Evolutionary conservation across 1,284 basidiomycete species (phyloP).

Genomic region (Melampsora abietis-canadensis): DNA sequence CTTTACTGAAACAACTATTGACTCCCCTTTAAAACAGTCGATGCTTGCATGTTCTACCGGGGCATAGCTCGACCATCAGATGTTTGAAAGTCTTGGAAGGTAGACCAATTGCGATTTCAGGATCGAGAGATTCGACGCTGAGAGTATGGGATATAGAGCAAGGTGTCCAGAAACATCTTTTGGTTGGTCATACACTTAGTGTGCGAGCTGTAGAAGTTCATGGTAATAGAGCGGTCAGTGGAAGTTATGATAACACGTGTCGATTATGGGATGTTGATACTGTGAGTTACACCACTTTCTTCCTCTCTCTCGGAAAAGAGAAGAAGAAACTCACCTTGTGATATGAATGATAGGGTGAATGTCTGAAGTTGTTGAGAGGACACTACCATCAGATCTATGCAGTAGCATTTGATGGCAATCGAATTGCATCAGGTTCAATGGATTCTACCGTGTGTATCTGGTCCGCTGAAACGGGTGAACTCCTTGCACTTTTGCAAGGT

Average conservation of each 20-base stretch:
- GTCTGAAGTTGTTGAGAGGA: slow-evolving; percentile 77
- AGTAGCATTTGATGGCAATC: slow-evolving; percentile 82
- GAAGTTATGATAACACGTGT: slow-evolving; percentile 82
- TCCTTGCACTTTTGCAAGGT: slow-evolving; percentile 80
- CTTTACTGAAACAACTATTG: neutral
- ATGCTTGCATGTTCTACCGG: slow-evolving; percentile 74
- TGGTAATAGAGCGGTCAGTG: slow-evolving; percentile 75
- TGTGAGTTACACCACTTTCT: slow-evolving; percentile 13
- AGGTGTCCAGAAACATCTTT: slow-evolving; percentile 66
- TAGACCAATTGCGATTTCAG: slow-evolving; percentile 81
- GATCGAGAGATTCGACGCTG: slow-evolving; percentile 79
- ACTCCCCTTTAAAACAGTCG: slow-evolving; percentile 57
- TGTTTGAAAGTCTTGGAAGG: slow-evolving; percentile 84
- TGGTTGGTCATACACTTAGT: slow-evolving; percentile 75
- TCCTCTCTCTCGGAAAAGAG: neutral
- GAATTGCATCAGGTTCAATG: slow-evolving; percentile 80
- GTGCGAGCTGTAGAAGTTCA: slow-evolving; percentile 85
- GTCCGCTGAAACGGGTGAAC: slow-evolving; percentile 74
- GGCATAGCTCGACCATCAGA: slow-evolving; percentile 86
- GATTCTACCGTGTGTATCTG: slow-evolving; percentile 88
- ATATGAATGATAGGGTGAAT: slow-evolving; percentile 60
- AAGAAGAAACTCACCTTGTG: neutral
- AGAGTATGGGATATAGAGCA: slow-evolving; percentile 89
- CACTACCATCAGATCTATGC: slow-evolving; percentile 91
- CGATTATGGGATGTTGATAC: slow-evolving; percentile 52